Percentiles rank a stretch among this genome's conserved stretches.
Evolutionary conservation across 108 stramenopile genomes (phyloP).

Genomic region (Pseudonitzschia delicatissima): DNA sequence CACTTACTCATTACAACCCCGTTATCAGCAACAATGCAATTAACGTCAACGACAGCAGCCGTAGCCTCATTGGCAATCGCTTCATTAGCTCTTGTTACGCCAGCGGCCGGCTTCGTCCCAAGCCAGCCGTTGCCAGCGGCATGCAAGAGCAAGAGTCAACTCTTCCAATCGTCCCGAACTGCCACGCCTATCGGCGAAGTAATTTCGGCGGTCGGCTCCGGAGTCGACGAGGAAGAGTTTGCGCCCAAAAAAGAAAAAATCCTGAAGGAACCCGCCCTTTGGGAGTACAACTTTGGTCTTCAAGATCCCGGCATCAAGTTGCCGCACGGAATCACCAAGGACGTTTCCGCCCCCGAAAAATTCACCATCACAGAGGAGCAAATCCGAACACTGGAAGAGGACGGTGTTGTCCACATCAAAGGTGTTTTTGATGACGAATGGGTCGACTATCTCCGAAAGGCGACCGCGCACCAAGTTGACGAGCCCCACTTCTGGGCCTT

Average conservation of each 20-base stretch:
- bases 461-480: conserved; percentile 72
- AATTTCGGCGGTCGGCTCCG: conserved; percentile 14
- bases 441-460: conserved; percentile 80
- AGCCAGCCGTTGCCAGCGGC: conserved; percentile 12
- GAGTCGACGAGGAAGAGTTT: conserved; percentile 16
- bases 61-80: background rate
- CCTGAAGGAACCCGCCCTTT: conserved; percentile 74
- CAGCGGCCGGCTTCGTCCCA: conserved; percentile 12
- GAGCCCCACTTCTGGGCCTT: conserved; percentile 92
- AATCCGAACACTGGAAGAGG: conserved; percentile 74
- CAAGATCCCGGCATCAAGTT: conserved; percentile 75
- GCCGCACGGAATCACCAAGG: conserved; percentile 66
- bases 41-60: background rate
- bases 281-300: conserved; percentile 92
- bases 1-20: too few relatives aligned
- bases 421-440: conserved; percentile 82
- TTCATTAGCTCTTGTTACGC: background rate
- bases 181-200: conserved; percentile 24
- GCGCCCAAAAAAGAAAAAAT: conserved; percentile 53
- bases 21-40: background rate
- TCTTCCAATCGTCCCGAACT: conserved; percentile 7
- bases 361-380: conserved; percentile 70
- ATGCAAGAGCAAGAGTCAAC: conserved; percentile 3
- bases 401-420: conserved; percentile 85
- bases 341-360: conserved; percentile 64